Evolutionary conservation across 208 protist species (phyloP), one percentile per base, ranked within the genome.

Genomic region (Leishmania arabica): DNA sequence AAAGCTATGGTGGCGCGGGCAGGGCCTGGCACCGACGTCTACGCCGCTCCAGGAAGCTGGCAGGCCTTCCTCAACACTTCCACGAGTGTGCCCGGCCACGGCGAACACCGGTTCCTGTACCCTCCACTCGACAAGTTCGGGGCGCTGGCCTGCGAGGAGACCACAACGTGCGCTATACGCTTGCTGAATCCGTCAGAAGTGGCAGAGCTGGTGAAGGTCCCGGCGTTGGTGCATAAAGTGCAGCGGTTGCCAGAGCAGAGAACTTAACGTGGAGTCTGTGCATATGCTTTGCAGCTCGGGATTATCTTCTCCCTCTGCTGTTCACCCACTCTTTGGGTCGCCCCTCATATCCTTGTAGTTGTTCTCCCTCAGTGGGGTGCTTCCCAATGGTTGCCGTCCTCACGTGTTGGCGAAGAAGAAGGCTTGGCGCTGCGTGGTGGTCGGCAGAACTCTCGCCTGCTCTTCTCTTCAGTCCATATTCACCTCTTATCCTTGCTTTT

Each of bases 71-170:
- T 84, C n/a, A 13, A 34, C 2, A 53, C 69, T 7, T 27, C 60
- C 15, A 53, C 47, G 47, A 42, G 5, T 13, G 54, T 27, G 21
- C 53, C 75, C 3, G 9, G 51, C 15, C 49, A 34, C 56, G n/a
- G 1, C 60, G 9, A 40, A 5, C 72, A 51, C 19, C 73, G 40
- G 17, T 84, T 84, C 54, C 58, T 80, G 7, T 73, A 73, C 42
- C 81, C 75, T 1, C 69, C 81, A 4, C 47, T 84, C 1, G 68
- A 19, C 40, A 75, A 70, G 69, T 40, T 24, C 19, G 75, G 81
- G 1, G 47, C 75, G 1, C 49, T 84, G 11, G 81, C 70, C 21
- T 80, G 75, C 69, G 81, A 84, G n/a, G 37, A 45, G n/a, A 71
- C 13, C 9, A 37, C 34, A 34, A 19, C 0, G 19, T 77, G 73